These are phyloP conservation scores for Colletotrichum tropicicola DNA, from an alignment of 2,329 filamentous ascomycete genomes.

Conservation along the genomic window DNA sequence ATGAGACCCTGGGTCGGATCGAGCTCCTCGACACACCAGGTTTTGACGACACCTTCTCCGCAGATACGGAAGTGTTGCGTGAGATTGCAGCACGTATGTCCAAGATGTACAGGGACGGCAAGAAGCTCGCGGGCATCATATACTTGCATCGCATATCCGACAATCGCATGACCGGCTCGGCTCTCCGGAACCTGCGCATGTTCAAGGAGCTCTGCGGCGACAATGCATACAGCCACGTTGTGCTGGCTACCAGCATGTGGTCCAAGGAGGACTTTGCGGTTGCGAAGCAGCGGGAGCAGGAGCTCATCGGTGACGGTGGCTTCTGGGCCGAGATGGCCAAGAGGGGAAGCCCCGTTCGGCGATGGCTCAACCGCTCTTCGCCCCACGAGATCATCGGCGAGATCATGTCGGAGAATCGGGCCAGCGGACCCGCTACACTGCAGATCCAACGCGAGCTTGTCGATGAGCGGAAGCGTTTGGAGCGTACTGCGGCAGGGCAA, in stretches of 20 bases:
- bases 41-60: conserved; percentile 49
- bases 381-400: neutral
- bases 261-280: conserved; percentile 8
- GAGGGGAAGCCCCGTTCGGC: neutral
- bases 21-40: conserved; percentile 51
- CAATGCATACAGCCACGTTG: conserved; percentile 41
- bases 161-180: conserved; percentile 42
- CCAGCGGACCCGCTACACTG: neutral
- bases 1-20: neutral
- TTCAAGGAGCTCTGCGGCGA: conserved; percentile 48
- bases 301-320: neutral
- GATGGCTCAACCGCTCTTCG: neutral
- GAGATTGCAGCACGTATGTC: conserved; percentile 45
- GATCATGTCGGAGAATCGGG: neutral
- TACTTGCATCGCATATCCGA: conserved; percentile 50
- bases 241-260: conserved; percentile 48
- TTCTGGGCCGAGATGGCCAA: neutral
- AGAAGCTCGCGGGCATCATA: conserved; percentile 46
- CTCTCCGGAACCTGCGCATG: conserved; percentile 45
- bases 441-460: neutral
- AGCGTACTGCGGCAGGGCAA: neutral
- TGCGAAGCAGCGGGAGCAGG: neutral
- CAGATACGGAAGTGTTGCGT: conserved; percentile 48
- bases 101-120: conserved; percentile 34
- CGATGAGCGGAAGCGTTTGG: neutral